Conservation (phyloP, 2,329 filamentous ascomycete species). For the Pseudodiploospora longispora region DNA sequence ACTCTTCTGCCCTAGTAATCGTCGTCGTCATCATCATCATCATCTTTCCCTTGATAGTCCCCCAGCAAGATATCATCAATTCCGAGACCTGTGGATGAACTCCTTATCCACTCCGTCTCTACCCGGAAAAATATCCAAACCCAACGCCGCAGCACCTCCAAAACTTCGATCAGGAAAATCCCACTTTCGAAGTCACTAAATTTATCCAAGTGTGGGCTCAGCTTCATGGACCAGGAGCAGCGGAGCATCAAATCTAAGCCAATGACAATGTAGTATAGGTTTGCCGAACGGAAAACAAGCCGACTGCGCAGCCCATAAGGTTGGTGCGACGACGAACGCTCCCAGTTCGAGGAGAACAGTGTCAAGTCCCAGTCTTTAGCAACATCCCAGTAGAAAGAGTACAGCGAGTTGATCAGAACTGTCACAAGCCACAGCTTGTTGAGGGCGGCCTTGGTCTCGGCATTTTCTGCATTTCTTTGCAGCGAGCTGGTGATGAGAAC, state of each 20-base stretch:
- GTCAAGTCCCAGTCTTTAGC: conserved; percentile 94
- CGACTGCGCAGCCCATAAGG: conserved; percentile 71
- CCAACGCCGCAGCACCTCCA: conserved; percentile 86
- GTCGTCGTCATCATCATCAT: conserved; percentile 26
- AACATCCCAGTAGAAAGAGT: conserved; percentile 99
- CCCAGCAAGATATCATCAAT: conserved; percentile 68
- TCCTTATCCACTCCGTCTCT: conserved; percentile 83
- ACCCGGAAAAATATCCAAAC: conserved; percentile 95
- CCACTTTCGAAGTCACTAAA: conserved; percentile 81
- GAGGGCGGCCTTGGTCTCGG: conserved; percentile 32
- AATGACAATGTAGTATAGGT: conserved; percentile 78
- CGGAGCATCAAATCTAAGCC: conserved; percentile 70
- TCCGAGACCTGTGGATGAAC: conserved; percentile 40
- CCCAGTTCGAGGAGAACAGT: conserved; percentile 55
- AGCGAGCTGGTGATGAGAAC: conserved; percentile 75
- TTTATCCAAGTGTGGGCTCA: conserved; percentile 73
- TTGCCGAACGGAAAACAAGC: conserved; percentile 62
- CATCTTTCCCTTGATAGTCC: conserved; percentile 58
- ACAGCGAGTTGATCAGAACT: conserved; percentile 75
- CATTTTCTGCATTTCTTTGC: conserved; percentile 51
- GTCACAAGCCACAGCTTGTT: conserved; percentile 61
- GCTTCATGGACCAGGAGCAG: conserved; percentile 86
- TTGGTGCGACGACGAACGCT: conserved; percentile 55
- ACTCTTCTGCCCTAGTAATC: no score
- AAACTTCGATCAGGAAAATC: conserved; percentile 77